Evolutionary conservation across 345 rosid genomes (phyloP).

Genomic region (Anastatica hierochuntica): DNA sequence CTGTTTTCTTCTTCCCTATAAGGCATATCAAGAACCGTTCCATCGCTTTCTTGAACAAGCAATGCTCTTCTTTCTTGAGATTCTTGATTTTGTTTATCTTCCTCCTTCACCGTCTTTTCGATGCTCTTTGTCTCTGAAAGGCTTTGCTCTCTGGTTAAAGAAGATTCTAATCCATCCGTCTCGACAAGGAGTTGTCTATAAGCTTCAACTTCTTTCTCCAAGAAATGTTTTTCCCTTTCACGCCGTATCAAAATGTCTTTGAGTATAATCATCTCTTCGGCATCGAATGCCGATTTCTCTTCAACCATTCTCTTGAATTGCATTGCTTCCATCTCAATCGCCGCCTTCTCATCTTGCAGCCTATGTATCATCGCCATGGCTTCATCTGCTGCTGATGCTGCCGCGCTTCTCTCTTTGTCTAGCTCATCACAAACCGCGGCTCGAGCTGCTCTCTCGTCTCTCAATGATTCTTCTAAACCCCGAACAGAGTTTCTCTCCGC

Average conservation of each 20-base stretch:
- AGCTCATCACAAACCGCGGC: constrained; percentile 48
- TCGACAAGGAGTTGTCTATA: constrained; percentile 33
- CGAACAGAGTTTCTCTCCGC: constrained; percentile 20
- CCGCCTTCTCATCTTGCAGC: constrained; percentile 62
- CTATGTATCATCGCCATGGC: constrained; percentile 70
- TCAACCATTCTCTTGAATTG: constrained; percentile 71
- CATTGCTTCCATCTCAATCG: constrained; percentile 59
- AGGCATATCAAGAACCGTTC: constrained; percentile 24
- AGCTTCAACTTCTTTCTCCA: constrained; percentile 66
- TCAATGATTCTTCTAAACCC: constrained; percentile 34
- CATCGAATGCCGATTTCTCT: constrained; percentile 61
- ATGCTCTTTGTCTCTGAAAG: background rate
- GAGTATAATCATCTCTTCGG: constrained; percentile 68
- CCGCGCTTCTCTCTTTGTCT: constrained; percentile 66
- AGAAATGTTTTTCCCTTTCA: constrained; percentile 61
- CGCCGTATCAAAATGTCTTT: constrained; percentile 62
- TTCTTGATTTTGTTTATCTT: constrained; percentile 5
- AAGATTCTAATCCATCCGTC: constrained; percentile 27
- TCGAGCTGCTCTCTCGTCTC: constrained; percentile 38
- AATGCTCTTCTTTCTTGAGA: constrained; percentile 27
- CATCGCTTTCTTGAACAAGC: constrained; percentile 35
- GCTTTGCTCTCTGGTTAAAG: constrained; percentile 8
- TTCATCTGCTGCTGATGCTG: constrained; percentile 70
- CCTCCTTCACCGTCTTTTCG: constrained; percentile 10
- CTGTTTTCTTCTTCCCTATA: constrained; percentile 8